Base-by-base conservation (phyloP, 2,329 filamentous ascomycete species). In the Stachybotrys chartarum region DNA sequence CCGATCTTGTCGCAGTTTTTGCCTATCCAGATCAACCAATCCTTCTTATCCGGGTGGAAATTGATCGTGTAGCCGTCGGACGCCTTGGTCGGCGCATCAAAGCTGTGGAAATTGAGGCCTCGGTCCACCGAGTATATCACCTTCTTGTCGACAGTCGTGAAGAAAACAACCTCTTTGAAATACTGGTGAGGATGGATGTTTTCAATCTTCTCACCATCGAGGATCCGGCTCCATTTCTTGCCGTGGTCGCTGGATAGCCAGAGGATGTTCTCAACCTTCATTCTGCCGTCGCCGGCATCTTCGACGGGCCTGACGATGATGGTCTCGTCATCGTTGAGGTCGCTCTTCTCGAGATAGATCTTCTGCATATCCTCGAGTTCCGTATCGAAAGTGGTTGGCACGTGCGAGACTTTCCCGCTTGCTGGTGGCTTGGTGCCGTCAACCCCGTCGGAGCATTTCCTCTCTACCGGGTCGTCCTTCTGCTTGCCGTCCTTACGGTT, bases 21-120 rank as follows among this genome's bases (percentile, higher is more conserved):
- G 45, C 92, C 93, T 51, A 88, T 84, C 91, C 92, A 97, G 58
- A 99, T 88, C 48, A 97, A 78, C 91, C 91, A 97, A 64, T 96
- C 88, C 67, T 87, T 88, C 64, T 88, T 83, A 61, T 87, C 84
- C 1, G 91, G 88, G 64, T 99, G 94, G 74, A 99, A 99, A 42
- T 79, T 78, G 47, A 91, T 78, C 17, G 83, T 79, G 7, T 75
- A 66, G 4, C 66, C 60, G 1, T 61, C 57, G 50, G 75, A 62
- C 7, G 72, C 71, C 60, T 81, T 80, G 47, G 82, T 77, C 1
- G 87, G 88, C 3, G 87, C 84, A 56, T 89, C 72, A 70, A 97
- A 96, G 51, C 76, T 78, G 67, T 89, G 82, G 62, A 94, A 88
- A 59, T 77, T 85, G 46, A 84, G 76, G 17, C 89, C 92, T 54